A percentile compares a stretch with the other conserved stretches of the same genome.
These are phyloP conservation scores for Chalaropsis thielavioides DNA, from an alignment of 2,329 filamentous ascomycete species.

Conservation along the genomic window DNA sequence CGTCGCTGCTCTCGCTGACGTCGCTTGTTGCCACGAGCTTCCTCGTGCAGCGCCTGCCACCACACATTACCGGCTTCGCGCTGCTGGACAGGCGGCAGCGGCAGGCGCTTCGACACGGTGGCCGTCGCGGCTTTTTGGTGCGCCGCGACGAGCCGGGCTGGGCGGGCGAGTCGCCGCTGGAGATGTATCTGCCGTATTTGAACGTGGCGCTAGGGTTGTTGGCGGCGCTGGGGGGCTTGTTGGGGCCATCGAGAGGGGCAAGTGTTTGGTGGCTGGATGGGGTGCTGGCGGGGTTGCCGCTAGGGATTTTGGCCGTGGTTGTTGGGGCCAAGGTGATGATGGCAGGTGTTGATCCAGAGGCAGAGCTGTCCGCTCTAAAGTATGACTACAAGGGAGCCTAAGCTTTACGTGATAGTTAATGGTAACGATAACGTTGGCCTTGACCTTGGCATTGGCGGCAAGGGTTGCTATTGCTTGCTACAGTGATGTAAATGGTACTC, in stretches of 20 bases:
- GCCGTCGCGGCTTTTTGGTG: slow-evolving; percentile 1
- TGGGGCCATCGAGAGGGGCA: slow-evolving; percentile 20
- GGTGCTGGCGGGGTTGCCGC: slow-evolving; percentile 39
- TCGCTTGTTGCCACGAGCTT: slow-evolving; percentile 50
- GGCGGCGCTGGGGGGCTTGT: slow-evolving; percentile 27
- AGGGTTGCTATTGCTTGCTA: neutral
- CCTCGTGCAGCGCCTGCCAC: slow-evolving; percentile 41
- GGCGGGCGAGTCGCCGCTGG: slow-evolving; percentile 32
- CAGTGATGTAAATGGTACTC: slow-evolving; percentile 2
- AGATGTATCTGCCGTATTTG: slow-evolving; percentile 43
- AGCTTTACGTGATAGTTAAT: neutral
- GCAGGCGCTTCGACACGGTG: slow-evolving; percentile 18
- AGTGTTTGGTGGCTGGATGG: slow-evolving; percentile 28
- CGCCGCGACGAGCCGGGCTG: slow-evolving; percentile 13
- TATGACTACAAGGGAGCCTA: slow-evolving; percentile 56
- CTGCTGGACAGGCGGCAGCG: slow-evolving; percentile 32
- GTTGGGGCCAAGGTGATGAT: slow-evolving; percentile 51
- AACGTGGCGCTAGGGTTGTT: slow-evolving; percentile 44
- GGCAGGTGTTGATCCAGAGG: slow-evolving; percentile 52
- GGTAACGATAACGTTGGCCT: neutral
- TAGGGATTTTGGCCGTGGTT: slow-evolving; percentile 44
- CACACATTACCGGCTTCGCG: slow-evolving; percentile 39
- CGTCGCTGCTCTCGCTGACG: slow-evolving; percentile 41
- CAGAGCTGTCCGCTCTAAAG: slow-evolving; percentile 45
- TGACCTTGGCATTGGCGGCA: neutral